phyloP scores from a whole-genome alignment of 306 rosid species.

The Rubus idaeus region DNA sequence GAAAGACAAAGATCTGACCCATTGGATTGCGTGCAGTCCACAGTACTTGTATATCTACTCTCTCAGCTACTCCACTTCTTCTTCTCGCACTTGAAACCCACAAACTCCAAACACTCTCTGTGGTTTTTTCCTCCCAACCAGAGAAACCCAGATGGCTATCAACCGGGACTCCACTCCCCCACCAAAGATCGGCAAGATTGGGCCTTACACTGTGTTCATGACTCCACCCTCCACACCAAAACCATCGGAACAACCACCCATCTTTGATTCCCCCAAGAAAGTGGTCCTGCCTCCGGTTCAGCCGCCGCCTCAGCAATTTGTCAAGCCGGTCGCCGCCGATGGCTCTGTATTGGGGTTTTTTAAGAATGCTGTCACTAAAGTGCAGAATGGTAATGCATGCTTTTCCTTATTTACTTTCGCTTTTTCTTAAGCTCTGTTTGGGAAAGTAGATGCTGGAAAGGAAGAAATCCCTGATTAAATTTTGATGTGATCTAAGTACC shows the following conservation, averaged over 20 bases:
- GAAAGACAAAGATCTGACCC: conserved; percentile 24
- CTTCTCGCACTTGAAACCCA: not conserved
- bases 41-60: conserved; percentile 1
- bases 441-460: not conserved
- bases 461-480: not conserved
- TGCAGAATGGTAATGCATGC: conserved; percentile 63
- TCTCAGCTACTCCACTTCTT: conserved; percentile 1
- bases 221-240: conserved; percentile 89
- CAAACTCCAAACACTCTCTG: not conserved
- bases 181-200: conserved; percentile 88
- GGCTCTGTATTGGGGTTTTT: conserved; percentile 64
- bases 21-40: conserved; percentile 44
- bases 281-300: conserved; percentile 59
- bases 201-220: conserved; percentile 97
- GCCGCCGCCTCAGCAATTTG: conserved; percentile 88
- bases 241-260: conserved; percentile 39
- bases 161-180: conserved; percentile 79
- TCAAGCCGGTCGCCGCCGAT: conserved; percentile 38
- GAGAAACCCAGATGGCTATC: conserved; percentile 52
- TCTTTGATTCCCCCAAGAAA: conserved; percentile 65
- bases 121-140: conserved; percentile 15
- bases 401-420: not conserved
- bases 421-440: not conserved
- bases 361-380: conserved; percentile 70
- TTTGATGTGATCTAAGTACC: not conserved